Evolutionary conservation across 208 protist genomes (phyloP).

Genomic region (Entamoeba nuttalli): DNA sequence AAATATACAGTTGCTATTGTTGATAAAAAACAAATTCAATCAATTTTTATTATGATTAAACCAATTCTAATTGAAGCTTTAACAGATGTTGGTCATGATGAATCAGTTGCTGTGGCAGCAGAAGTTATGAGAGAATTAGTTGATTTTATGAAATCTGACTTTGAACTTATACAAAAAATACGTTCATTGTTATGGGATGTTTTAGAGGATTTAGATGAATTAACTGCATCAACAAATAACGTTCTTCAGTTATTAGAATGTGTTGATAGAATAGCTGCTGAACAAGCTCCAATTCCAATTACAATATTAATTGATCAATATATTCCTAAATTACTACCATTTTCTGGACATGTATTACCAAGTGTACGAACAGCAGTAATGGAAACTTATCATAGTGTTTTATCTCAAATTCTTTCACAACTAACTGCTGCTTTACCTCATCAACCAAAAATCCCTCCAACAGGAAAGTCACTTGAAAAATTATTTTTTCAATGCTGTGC

Average conservation of each 20-base stretch:
- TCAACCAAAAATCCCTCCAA: neutral
- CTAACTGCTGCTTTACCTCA: neutral
- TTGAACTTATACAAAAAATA: neutral
- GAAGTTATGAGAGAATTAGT: neutral
- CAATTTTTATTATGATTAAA: neutral
- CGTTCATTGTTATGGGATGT: neutral
- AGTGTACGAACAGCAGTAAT: neutral
- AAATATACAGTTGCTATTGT: neutral
- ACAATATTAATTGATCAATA: neutral
- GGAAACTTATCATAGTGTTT: neutral
- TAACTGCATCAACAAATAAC: neutral
- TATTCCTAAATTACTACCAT: neutral
- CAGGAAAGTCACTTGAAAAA: neutral
- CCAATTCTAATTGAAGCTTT: neutral
- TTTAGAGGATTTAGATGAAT: neutral
- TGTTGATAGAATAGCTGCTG: neutral
- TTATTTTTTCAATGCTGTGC: neutral
- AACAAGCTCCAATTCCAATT: neutral
- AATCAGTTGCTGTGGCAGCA: neutral
- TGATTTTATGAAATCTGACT: neutral
- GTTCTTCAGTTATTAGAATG: neutral
- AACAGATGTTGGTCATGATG: neutral
- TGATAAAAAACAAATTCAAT: neutral
- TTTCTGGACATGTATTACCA: neutral
- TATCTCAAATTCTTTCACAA: neutral